phyloP scores from a whole-genome alignment of 2,329 filamentous ascomycete species.

The Penicillium sp. region DNA sequence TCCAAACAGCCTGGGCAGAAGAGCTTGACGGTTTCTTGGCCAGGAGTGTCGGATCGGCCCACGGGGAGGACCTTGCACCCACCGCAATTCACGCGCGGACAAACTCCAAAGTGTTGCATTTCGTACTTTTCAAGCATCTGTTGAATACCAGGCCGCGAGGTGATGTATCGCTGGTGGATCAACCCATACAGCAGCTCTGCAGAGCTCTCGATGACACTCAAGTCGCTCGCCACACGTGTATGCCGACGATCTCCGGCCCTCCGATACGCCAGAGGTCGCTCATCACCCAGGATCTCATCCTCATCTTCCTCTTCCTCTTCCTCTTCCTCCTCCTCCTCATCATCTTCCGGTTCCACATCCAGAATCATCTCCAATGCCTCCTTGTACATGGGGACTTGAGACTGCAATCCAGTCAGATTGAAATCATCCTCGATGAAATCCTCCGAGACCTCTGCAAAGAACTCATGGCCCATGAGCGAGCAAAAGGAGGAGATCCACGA shows the following conservation, averaged over 20 bases:
- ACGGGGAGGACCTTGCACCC: constrained; percentile 87
- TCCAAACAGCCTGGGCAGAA: constrained; percentile 97
- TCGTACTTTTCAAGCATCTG: constrained; percentile 99
- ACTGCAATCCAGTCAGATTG: constrained; percentile 91
- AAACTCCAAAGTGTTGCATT: constrained; percentile 88
- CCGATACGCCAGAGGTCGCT: constrained; percentile 39
- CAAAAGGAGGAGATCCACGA: constrained; percentile 99
- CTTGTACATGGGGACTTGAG: constrained; percentile 97
- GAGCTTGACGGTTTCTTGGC: constrained; percentile 95
- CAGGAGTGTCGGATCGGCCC: constrained; percentile 87
- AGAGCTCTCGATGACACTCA: constrained; percentile 92
- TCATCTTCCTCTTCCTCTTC: constrained; percentile 64
- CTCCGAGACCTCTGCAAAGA: constrained; percentile 97
- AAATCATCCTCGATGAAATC: constrained; percentile 99
- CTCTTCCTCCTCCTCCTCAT: constrained; percentile 60
- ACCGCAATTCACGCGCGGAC: constrained; percentile 89
- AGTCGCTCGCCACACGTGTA: constrained; percentile 80
- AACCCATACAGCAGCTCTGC: constrained; percentile 98
- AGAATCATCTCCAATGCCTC: constrained; percentile 99
- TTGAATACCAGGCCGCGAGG: constrained; percentile 89
- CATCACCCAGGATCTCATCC: constrained; percentile 61
- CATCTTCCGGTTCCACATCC: constrained; percentile 92
- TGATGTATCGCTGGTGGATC: constrained; percentile 98
- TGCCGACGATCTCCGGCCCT: constrained; percentile 64
- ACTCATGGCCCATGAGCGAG: constrained; percentile 90